Conservation (phyloP, 129 eudicot genomes). For the Erigeron canadensis region DNA sequence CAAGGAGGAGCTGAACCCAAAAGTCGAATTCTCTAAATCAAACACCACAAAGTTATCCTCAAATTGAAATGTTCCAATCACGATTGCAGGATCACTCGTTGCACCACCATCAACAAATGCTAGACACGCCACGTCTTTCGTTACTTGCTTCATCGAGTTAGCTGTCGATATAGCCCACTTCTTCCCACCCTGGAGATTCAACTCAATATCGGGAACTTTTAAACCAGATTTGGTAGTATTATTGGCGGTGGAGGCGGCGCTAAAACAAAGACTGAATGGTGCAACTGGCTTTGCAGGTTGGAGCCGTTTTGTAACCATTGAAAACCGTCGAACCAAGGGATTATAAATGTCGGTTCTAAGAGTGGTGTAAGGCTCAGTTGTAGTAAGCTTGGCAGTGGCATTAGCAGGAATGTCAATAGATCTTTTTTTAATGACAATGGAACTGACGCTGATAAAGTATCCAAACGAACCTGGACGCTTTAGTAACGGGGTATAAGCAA, state of each 20-base stretch:
- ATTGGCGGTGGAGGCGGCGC: neutral
- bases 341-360: constrained; percentile 23
- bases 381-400: constrained; percentile 18
- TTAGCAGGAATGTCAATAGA: constrained; percentile 12
- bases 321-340: constrained; percentile 10
- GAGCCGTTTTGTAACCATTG: constrained; percentile 3
- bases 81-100: constrained; percentile 23
- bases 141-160: constrained; percentile 34
- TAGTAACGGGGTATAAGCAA: constrained; percentile 26
- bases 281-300: neutral
- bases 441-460: constrained; percentile 15
- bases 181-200: constrained; percentile 23
- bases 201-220: constrained; percentile 33
- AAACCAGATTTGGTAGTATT: constrained; percentile 8
- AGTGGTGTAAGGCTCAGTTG: constrained; percentile 24
- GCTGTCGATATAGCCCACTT: constrained; percentile 32
- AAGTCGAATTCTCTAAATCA: constrained; percentile 38
- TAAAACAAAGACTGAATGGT: constrained; percentile 11
- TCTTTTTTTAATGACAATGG: constrained; percentile 10
- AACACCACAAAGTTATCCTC: constrained; percentile 37
- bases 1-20: constrained; percentile 35
- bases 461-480: constrained; percentile 10
- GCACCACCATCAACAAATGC: constrained; percentile 44
- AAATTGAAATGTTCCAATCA: constrained; percentile 39
- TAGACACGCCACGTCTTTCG: constrained; percentile 31